A percentile compares a stretch with the other conserved stretches of the same genome.
phyloP scores from a whole-genome alignment of 495 filamentous ascomycete species.

The Oidiodendron maius region DNA sequence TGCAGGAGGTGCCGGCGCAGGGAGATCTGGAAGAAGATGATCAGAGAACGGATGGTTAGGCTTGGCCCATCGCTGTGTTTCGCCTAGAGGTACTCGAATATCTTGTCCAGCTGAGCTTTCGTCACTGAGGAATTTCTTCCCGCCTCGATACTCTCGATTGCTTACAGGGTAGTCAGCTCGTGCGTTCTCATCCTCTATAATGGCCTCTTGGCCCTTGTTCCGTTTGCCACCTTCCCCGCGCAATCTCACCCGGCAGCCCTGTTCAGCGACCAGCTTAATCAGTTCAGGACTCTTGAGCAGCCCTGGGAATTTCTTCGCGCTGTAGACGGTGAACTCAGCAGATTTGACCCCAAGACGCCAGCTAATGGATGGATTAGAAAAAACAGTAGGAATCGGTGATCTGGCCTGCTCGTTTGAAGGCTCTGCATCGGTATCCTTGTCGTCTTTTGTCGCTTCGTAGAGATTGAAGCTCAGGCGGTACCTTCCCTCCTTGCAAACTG shows the following conservation, averaged over 20 bases:
- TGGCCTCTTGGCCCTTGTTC: conserved; percentile 30
- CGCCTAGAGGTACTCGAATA: conserved; percentile 5
- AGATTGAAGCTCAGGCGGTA: conserved; percentile 87
- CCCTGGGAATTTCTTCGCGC: conserved; percentile 98
- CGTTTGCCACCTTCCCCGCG: conserved; percentile 68
- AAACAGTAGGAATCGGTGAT: conserved; percentile 30
- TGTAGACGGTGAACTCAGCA: conserved; percentile 80
- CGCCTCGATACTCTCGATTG: conserved; percentile 7
- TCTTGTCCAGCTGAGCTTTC: background rate
- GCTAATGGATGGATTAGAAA: conserved; percentile 16
- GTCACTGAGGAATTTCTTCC: background rate
- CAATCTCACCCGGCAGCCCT: conserved; percentile 97
- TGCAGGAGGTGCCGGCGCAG: background rate
- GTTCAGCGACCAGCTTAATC: conserved; percentile 88
- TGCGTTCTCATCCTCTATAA: conserved; percentile 8
- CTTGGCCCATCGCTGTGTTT: conserved; percentile 4
- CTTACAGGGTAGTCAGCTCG: background rate
- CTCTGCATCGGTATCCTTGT: conserved; percentile 56
- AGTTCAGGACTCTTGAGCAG: conserved; percentile 83
- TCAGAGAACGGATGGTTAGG: conserved; percentile 4
- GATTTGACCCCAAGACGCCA: conserved; percentile 84
- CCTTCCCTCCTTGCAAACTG: conserved; percentile 90
- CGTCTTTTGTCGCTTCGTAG: conserved; percentile 72
- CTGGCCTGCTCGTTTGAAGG: conserved; percentile 20
- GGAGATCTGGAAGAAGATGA: too few relatives aligned